These are phyloP conservation scores for Wickerhamomyces chambardii DNA, from an alignment of 805 yeast species.

Conservation along the genomic window DNA sequence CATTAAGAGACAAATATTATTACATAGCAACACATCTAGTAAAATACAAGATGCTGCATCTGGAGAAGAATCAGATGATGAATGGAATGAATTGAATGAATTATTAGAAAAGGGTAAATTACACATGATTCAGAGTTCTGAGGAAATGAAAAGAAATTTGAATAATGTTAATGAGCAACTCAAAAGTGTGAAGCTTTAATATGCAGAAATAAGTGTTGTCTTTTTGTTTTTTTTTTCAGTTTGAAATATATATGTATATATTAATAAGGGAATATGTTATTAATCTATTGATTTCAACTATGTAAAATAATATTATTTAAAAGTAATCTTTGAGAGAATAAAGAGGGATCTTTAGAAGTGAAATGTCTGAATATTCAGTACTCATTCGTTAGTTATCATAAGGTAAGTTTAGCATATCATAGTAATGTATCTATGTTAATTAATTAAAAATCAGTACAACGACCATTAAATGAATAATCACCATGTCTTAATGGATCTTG, in stretches of 20 bases:
- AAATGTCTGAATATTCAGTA: too few species aligned
- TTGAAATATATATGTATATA: too few species aligned
- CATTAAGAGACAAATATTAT: slow-evolving; percentile 14
- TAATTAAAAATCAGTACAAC: slow-evolving; percentile 92
- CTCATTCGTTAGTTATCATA: too few species aligned
- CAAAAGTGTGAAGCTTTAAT: neutral
- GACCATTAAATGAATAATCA: slow-evolving; percentile 92
- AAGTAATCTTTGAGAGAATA: too few species aligned
- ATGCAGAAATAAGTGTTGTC: neutral
- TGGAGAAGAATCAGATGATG: slow-evolving; percentile 4
- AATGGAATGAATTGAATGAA: slow-evolving; percentile 23
- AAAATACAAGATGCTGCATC: neutral
- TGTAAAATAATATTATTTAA: too few species aligned
- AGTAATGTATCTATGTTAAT: too few species aligned
- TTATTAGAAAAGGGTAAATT: slow-evolving; percentile 23
- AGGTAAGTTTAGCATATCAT: too few species aligned
- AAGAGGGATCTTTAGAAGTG: too few species aligned
- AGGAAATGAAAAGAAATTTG: slow-evolving; percentile 8
- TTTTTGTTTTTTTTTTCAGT: neutral
- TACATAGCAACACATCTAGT: slow-evolving; percentile 8
- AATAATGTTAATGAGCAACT: slow-evolving; percentile 11
- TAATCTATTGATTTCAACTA: too few species aligned
- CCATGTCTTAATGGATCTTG: slow-evolving; percentile 91
- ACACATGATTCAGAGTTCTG: slow-evolving; percentile 13
- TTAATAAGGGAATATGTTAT: too few species aligned